Conservation (phyloP, 441 rosid genomes). For the Gossypium aridum region DNA sequence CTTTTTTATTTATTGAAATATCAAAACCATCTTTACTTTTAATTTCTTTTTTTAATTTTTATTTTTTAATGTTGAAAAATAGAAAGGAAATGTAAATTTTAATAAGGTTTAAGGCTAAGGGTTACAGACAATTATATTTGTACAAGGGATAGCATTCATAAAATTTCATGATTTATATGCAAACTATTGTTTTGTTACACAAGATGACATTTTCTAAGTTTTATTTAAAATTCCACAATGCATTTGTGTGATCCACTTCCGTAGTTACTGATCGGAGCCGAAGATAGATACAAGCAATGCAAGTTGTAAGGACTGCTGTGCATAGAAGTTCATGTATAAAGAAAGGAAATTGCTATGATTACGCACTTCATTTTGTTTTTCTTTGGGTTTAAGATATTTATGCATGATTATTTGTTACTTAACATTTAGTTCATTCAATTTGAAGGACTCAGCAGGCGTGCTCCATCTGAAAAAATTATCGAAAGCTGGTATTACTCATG, state of each 20-base stretch:
- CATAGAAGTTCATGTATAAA: not conserved
- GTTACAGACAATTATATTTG: not conserved
- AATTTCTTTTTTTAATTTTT: no score
- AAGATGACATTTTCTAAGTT: not conserved
- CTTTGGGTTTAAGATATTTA: slow-evolving; percentile 1
- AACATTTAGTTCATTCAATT: slow-evolving; percentile 16
- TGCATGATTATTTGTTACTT: not conserved
- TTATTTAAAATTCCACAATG: not conserved
- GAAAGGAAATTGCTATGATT: not conserved
- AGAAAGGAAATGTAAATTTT: not conserved
- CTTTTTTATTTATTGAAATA: not conserved
- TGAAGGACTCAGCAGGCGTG: slow-evolving; percentile 78
- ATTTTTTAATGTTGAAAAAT: not conserved
- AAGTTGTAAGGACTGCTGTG: not conserved
- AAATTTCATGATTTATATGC: not conserved
- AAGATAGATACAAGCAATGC: not conserved
- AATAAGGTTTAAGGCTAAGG: not conserved
- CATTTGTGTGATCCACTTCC: not conserved
- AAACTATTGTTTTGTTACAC: not conserved
- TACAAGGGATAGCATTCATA: not conserved
- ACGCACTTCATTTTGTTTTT: not conserved
- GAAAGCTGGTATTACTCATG: slow-evolving; percentile 83
- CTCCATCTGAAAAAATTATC: slow-evolving; percentile 75
- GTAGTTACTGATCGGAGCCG: not conserved
- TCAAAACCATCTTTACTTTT: not conserved